A percentile compares a stretch with the other conserved stretches of the same genome.
Evolutionary conservation across 257 asterid species (phyloP).

Genomic region (Voacanga thouarsii): DNA sequence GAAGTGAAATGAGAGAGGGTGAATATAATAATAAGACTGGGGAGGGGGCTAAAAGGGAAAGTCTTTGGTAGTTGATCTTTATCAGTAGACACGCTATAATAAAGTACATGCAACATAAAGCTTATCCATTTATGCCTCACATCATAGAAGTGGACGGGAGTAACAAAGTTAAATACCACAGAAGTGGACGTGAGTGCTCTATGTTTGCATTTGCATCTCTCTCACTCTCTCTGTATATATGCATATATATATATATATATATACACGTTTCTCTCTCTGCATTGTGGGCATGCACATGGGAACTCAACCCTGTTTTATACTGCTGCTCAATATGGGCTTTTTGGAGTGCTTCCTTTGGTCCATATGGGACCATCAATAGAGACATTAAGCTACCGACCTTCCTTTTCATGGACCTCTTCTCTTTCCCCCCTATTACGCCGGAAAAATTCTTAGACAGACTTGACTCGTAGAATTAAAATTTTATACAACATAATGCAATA

Average conservation of each 20-base stretch:
- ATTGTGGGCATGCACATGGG: constrained; percentile 26
- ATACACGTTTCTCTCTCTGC: background rate
- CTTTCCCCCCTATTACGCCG: background rate
- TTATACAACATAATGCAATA: background rate
- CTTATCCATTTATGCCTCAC: constrained; percentile 31
- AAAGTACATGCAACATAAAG: constrained; percentile 16
- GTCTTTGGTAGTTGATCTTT: constrained; percentile 7
- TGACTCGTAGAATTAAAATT: no score
- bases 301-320: constrained; percentile 3
- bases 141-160: constrained; percentile 27
- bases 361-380: constrained; percentile 21
- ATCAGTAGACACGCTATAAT: background rate
- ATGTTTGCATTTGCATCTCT: constrained; percentile 6
- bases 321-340: constrained; percentile 24
- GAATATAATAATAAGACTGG: background rate
- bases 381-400: background rate
- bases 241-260: background rate
- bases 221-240: background rate
- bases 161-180: constrained; percentile 14
- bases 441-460: no score
- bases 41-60: background rate
- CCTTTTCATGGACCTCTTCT: constrained; percentile 1
- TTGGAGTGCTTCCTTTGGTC: constrained; percentile 20
- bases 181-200: constrained; percentile 17
- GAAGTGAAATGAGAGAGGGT: background rate